phyloP scores from a whole-genome alignment of 306 rosid species.

The Ormosia emarginata region DNA sequence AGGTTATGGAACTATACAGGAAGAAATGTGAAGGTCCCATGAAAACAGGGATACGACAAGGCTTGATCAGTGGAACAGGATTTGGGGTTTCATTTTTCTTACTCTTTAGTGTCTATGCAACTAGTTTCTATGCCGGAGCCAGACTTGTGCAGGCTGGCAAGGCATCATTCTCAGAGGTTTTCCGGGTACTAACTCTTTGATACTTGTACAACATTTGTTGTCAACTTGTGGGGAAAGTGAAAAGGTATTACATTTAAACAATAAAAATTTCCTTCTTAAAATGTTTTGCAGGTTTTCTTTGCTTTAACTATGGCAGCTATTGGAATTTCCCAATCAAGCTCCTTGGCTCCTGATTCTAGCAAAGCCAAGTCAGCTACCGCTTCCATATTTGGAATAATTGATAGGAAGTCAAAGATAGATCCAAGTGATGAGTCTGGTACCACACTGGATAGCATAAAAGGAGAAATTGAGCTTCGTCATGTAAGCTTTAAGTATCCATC shows the following conservation, averaged over 20 bases:
- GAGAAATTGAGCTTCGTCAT: conserved; percentile 60
- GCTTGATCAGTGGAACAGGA: conserved; percentile 66
- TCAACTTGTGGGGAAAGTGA: not conserved
- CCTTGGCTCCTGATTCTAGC: conserved; percentile 51
- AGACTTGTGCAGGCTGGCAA: conserved; percentile 43
- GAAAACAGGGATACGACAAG: conserved; percentile 54
- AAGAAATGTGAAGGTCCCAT: conserved; percentile 72
- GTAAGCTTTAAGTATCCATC: conserved; percentile 72
- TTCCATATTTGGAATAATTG: conserved; percentile 63
- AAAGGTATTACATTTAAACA: not conserved
- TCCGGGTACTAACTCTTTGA: conserved; percentile 33
- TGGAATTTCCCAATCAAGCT: conserved; percentile 62
- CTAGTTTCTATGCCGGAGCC: conserved; percentile 71
- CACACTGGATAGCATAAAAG: conserved; percentile 43
- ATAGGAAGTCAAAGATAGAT: conserved; percentile 55
- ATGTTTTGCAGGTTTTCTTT: conserved; percentile 56
- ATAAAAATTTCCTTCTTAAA: not conserved
- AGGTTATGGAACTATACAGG: conserved; percentile 69
- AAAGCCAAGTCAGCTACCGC: conserved; percentile 63
- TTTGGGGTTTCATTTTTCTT: conserved; percentile 60
- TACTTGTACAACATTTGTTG: not conserved
- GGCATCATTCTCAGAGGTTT: conserved; percentile 54
- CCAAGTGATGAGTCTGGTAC: conserved; percentile 56
- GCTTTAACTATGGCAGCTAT: conserved; percentile 75
- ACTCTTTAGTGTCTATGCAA: conserved; percentile 51